A percentile compares a stretch with the other conserved stretches of the same genome.
phyloP scores from a whole-genome alignment of 2,329 filamentous ascomycete genomes.

The Colletotrichum sansevieriae region DNA sequence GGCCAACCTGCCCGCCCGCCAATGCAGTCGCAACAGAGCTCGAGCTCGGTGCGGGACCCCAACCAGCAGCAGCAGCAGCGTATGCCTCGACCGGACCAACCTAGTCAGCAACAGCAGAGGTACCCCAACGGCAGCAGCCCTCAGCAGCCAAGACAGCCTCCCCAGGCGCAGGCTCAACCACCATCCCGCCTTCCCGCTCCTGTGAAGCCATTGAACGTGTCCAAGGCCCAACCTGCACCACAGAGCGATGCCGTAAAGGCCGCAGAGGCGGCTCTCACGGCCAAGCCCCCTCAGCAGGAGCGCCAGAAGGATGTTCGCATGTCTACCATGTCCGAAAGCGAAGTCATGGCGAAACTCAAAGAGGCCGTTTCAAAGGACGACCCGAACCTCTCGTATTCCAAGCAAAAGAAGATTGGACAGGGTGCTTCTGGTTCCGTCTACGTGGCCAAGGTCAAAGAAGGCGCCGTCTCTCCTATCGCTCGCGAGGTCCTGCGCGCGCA shows the following conservation, averaged over 20 bases:
- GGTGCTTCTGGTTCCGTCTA: conserved; percentile 98
- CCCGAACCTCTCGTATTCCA: conserved; percentile 94
- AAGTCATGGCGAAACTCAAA: conserved; percentile 96
- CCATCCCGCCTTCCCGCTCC: conserved; percentile 69
- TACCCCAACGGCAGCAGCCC: conserved; percentile 67
- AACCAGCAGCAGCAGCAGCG: conserved; percentile 55
- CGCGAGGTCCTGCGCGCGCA: conserved; percentile 83
- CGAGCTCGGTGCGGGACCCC: conserved; percentile 59
- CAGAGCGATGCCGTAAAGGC: conserved; percentile 82
- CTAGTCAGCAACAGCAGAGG: conserved; percentile 56
- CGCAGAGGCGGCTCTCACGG: conserved; percentile 88
- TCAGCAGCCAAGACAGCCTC: conserved; percentile 59
- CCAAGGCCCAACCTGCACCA: conserved; percentile 69
- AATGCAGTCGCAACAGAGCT: conserved; percentile 63
- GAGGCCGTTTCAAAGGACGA: conserved; percentile 97
- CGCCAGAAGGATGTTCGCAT: conserved; percentile 95
- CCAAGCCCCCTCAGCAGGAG: conserved; percentile 79
- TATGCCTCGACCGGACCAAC: conserved; percentile 62
- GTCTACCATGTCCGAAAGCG: conserved; percentile 97
- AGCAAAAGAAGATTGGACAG: conserved; percentile 99
- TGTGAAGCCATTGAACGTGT: conserved; percentile 85
- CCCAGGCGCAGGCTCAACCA: conserved; percentile 48
- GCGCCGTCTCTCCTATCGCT: conserved; percentile 83
- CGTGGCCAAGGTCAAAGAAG: conserved; percentile 94
- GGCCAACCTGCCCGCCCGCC: conserved; percentile 59